phyloP scores from a whole-genome alignment of 768 basidiomycete species.

The Mycena pura region DNA sequence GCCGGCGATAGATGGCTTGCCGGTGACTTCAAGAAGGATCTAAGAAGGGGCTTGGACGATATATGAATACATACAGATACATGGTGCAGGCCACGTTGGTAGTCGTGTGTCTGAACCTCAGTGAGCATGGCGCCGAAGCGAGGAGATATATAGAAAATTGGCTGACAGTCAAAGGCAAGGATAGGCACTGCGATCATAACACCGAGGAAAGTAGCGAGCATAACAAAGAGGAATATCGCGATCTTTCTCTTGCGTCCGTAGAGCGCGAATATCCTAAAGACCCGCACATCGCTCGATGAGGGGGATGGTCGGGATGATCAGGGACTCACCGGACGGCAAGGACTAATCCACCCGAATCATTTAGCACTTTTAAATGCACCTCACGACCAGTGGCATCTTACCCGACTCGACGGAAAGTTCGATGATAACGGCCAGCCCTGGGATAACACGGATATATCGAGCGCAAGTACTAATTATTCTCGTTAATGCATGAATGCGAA shows the following conservation, averaged over 20 bases:
- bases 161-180: slow-evolving; percentile 23
- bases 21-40: slow-evolving; percentile 5
- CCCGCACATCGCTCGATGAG: neutral
- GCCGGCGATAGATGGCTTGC: slow-evolving; percentile 25
- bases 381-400: too few relatives aligned
- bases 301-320: neutral
- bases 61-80: slow-evolving; percentile 14
- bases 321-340: slow-evolving; percentile 19
- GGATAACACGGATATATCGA: slow-evolving; percentile 18
- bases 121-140: too few relatives aligned
- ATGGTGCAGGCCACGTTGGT: slow-evolving; percentile 23
- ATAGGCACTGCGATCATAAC: slow-evolving; percentile 27
- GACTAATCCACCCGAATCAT: neutral
- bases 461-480: slow-evolving; percentile 8
- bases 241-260: slow-evolving; percentile 16
- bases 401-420: slow-evolving; percentile 23
- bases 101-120: slow-evolving; percentile 16
- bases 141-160: neutral
- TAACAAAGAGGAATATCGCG: slow-evolving; percentile 3
- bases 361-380: neutral
- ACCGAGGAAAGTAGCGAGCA: slow-evolving; percentile 24
- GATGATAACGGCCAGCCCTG: slow-evolving; percentile 25
- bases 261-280: slow-evolving; percentile 18
- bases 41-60: neutral
- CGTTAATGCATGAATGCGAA: too few relatives aligned